Conservation (phyloP, 1,284 basidiomycete species). For the Cutaneotrichosporon sp. region DNA sequence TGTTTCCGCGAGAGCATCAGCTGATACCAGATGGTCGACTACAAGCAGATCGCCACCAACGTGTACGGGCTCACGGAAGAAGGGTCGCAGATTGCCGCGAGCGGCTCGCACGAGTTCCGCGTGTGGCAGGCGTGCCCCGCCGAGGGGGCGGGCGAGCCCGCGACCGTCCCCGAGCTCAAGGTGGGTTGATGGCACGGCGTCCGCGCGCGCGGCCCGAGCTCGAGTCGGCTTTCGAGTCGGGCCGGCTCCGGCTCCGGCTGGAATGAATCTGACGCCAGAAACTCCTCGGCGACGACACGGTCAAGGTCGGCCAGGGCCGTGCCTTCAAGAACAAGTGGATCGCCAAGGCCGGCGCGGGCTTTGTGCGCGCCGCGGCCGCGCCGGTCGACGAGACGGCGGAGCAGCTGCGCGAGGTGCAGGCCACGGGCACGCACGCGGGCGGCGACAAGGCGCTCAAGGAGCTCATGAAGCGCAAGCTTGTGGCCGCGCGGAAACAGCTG, state of each 20-base stretch:
- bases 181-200: slow-evolving; percentile 36
- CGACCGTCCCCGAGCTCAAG: slow-evolving; percentile 67
- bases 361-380: slow-evolving; percentile 69
- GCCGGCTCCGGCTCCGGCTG: too few species aligned
- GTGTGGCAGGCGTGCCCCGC: slow-evolving; percentile 81
- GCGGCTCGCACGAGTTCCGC: slow-evolving; percentile 91
- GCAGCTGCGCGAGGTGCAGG: slow-evolving; percentile 73
- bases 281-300: slow-evolving; percentile 71
- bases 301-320: slow-evolving; percentile 86
- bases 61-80: slow-evolving; percentile 75
- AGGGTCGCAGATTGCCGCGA: slow-evolving; percentile 71
- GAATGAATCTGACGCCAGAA: slow-evolving; percentile 10
- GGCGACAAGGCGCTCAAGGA: slow-evolving; percentile 75
- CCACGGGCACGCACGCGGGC: slow-evolving; percentile 64
- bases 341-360: slow-evolving; percentile 81
- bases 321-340: slow-evolving; percentile 99
- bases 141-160: slow-evolving; percentile 67
- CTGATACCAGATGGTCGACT: slow-evolving; percentile 73
- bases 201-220: neutral
- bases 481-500: slow-evolving; percentile 74
- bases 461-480: slow-evolving; percentile 87
- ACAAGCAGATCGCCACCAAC: slow-evolving; percentile 74
- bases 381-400: slow-evolving; percentile 73
- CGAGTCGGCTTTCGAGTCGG: too few species aligned
- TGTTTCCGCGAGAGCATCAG: too few species aligned